Base-by-base conservation (phyloP, 495 filamentous ascomycete genomes). In the Penicillium goetzii region DNA sequence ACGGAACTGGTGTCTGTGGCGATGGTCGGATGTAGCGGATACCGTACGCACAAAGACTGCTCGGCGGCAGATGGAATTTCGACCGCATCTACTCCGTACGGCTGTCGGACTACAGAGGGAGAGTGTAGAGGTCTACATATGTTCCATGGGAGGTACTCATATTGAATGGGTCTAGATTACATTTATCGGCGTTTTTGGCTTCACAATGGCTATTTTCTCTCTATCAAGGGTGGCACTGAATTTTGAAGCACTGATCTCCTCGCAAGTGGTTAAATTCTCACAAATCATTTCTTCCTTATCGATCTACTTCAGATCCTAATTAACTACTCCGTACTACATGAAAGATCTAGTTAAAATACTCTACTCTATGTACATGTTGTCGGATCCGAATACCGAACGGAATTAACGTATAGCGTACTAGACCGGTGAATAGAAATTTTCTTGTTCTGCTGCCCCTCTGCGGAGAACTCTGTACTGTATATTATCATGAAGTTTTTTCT, bases 341-440 rank as follows among this genome's bases (percentile, higher is more conserved):
- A 25, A 49, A 49, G 0, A 8, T 49, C 7, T 15, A 50, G 0
- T 28, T 11, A 36, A 11, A 36, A 36, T 51, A 8, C 1, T 17
- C 2, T 2, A 21, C 17, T 25, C 19, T 30, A 21, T 32, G 14
- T 43, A 57, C 23, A 33, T 38, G 32, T 19, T 21, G 10, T 51
- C 26, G 47, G 23, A 28, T 9, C 47, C 47, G 26, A 51, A 11
- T 51, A 51, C 25, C 5, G 47, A 51, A 50, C 47, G 25, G 47
- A 30, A 51, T 51, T 15, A 30, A 55, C 19, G 26, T 53, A 59
- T 25, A 25, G 26, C n/a, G 12, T 33, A 50, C 51, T 58, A 67
- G 68, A 71, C 68, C 68, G 69, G 71, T 72, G 71, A 72, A 66
- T 62, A 66, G 67, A 64, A 66, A 62, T 51, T 67, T 61, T 60